A percentile compares a stretch with the other conserved stretches of the same genome.
Conservation (phyloP, 306 rosid species). For the Acacia acuminata region DNA sequence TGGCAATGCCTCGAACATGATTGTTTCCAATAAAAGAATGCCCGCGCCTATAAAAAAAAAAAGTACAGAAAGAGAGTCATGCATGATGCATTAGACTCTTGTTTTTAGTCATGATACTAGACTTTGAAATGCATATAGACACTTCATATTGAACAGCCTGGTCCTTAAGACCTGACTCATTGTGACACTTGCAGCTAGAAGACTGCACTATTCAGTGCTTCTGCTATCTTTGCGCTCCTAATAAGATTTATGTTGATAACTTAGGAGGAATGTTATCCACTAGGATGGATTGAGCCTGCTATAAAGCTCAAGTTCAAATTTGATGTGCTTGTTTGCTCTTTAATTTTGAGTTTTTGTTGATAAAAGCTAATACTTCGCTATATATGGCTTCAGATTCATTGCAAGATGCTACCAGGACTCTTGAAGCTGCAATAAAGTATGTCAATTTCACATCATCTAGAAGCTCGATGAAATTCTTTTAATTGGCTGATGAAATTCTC, state of each 20-base stretch:
- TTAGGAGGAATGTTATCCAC: not conserved
- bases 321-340: conserved; percentile 4
- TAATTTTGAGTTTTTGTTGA: conserved; percentile 10
- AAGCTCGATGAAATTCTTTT: conserved; percentile 21
- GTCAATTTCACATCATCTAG: conserved; percentile 24
- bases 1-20: no score
- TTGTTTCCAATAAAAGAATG: no score
- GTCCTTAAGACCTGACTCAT: not conserved
- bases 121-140: not conserved
- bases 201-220: not conserved
- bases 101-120: not conserved
- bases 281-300: not conserved
- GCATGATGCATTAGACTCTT: not conserved
- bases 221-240: not conserved
- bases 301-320: not conserved
- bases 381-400: conserved; percentile 59
- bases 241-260: not conserved
- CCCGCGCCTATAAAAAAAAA: no score
- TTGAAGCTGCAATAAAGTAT: conserved; percentile 76
- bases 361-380: conserved; percentile 29
- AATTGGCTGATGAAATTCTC: not conserved
- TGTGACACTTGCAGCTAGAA: not conserved
- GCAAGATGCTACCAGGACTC: conserved; percentile 54
- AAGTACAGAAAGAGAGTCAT: not conserved
- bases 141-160: not conserved